Base-by-base conservation (phyloP, 2,329 filamentous ascomycete species). In the Fusarium pseudograminearum region DNA sequence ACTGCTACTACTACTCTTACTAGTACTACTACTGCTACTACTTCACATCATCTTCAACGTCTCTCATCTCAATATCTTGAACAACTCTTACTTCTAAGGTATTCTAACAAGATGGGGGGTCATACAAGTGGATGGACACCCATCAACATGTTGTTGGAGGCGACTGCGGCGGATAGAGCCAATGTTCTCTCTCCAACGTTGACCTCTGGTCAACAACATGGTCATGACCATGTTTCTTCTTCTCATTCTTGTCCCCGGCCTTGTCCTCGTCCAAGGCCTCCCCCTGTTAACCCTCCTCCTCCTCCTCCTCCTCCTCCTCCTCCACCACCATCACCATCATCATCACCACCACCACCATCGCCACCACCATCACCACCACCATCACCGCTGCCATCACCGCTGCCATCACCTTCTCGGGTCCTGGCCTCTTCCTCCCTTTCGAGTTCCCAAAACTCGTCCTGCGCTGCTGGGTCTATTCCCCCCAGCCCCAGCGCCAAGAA, bases 231-330 rank as follows among this genome's bases (percentile, higher is more conserved):
- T 12, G n/a, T 40, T 40, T 20, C 36, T 40, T 22, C n/a, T 14
- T 20, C 15, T 10, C n/a, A 18, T 20, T 28, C 18, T 33, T 12
- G 22, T 44, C 10, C 14, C 14, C 44, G 7, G 24, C 38, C 33
- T 15, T 34, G n/a, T 8, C 10, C 38, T 12, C 38, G 28, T 12
- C 28, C 28, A 30, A 30, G 28, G 28, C 38, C 12, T 20, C 20
- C 38, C 4, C 11, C n/a, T 2, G 4, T 24, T n/a, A 2, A 5
- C 12, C 9, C 15, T 15, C 2, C n/a, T 9, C 11, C n/a, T 2
- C 5, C 42, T 30, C 2, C 16, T 14, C 9, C 15, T 15, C 3
- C n/a, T 12, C 47, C 6, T 4, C 16, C 24, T 6, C 47, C 18
- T 26, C 7, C 24, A 26, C 24, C 28, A 30, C 4, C 28, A 11